A percentile compares a stretch with the other conserved stretches of the same genome.
These are phyloP conservation scores for Macrocystidia cucumis DNA, from an alignment of 1,284 basidiomycete species.

Conservation along the genomic window DNA sequence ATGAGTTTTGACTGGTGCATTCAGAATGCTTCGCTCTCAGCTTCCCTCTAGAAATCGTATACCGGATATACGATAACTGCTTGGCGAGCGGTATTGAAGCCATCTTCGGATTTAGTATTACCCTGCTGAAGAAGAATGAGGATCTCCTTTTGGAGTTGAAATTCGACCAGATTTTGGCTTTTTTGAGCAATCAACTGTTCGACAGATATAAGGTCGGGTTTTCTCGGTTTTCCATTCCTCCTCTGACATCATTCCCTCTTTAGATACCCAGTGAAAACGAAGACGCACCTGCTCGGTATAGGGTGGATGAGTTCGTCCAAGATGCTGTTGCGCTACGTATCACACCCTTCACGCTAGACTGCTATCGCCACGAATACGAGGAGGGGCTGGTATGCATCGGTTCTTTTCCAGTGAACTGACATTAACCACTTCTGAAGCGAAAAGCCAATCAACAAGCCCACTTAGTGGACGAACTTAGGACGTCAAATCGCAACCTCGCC, in stretches of 20 bases:
- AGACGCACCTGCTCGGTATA: conserved; percentile 34
- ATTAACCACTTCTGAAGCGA: conserved; percentile 39
- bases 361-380: conserved; percentile 83
- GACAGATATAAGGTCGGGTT: conserved; percentile 65
- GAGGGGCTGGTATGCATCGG: conserved; percentile 39
- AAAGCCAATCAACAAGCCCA: conserved; percentile 68
- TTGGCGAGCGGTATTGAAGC: conserved; percentile 97
- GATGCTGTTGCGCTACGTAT: conserved; percentile 81
- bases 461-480: conserved; percentile 77
- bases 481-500: conserved; percentile 70
- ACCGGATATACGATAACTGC: conserved; percentile 91
- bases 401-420: conserved; percentile 3
- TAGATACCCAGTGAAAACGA: conserved; percentile 23
- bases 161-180: conserved; percentile 84
- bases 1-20: conserved; percentile 4
- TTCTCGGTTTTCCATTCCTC: conserved; percentile 1
- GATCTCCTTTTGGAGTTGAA: conserved; percentile 69
- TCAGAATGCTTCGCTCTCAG: conserved; percentile 30
- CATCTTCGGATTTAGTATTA: conserved; percentile 91
- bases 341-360: conserved; percentile 88
- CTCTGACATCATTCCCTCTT: not conserved
- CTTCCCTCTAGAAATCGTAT: conserved; percentile 93
- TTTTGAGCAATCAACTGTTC: conserved; percentile 76
- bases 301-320: conserved; percentile 75
- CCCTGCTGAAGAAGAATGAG: conserved; percentile 86